Percentiles rank a stretch among this genome's conserved stretches.
phyloP scores from a whole-genome alignment of 148 eudicot genomes.

The Amaranthus palmeri region DNA sequence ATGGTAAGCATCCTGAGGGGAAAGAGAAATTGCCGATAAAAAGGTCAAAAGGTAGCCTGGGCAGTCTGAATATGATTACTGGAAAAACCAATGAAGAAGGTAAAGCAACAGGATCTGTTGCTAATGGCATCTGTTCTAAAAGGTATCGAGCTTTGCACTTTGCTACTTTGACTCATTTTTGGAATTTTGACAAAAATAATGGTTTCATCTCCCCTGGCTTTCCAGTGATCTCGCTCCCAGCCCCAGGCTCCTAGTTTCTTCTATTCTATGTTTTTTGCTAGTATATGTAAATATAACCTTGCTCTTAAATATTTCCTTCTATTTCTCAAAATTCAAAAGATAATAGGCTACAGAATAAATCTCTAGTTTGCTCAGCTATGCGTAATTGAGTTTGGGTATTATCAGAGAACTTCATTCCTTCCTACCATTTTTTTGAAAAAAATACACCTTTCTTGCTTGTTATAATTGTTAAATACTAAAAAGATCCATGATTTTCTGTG shows the following conservation, averaged over 20 bases:
- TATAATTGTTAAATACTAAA: not conserved
- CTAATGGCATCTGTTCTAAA: constrained; percentile 76
- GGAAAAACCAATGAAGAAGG: constrained; percentile 68
- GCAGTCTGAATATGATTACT: constrained; percentile 91
- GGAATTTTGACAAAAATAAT: not conserved
- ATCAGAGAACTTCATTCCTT: not conserved
- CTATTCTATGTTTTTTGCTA: not conserved
- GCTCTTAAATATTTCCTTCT: not conserved
- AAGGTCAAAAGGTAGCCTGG: constrained; percentile 91
- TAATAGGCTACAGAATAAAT: not conserved
- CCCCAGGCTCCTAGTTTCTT: not conserved
- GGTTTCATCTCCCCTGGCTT: too few species aligned
- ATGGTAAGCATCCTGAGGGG: constrained; percentile 72
- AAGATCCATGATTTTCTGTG: not conserved
- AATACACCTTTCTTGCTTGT: not conserved
- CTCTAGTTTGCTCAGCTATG: not conserved
- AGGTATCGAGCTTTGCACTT: constrained; percentile 43
- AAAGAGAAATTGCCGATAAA: constrained; percentile 94
- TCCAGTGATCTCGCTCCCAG: not conserved
- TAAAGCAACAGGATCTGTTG: constrained; percentile 57
- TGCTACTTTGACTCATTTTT: not conserved
- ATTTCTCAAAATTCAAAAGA: not conserved
- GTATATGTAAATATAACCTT: not conserved
- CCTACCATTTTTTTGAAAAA: not conserved
- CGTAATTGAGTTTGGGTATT: not conserved